Evolutionary conservation across 768 basidiomycete species (phyloP).

Genomic region (Cubamyces lactineus): DNA sequence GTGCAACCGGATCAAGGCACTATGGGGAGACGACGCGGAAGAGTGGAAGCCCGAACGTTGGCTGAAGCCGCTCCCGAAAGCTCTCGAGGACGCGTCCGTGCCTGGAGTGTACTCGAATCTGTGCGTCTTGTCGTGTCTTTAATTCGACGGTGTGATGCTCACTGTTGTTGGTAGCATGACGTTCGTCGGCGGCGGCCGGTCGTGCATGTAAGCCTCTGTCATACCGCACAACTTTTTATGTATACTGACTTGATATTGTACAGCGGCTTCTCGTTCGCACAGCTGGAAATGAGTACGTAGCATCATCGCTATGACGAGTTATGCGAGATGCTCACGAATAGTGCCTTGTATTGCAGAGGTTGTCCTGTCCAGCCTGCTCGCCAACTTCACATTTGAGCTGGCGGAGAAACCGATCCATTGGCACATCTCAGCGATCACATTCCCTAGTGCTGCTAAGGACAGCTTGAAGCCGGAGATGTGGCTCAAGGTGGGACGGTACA

Average conservation of each 20-base stretch:
- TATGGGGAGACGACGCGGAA: slow-evolving; percentile 31
- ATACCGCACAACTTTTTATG: too few species aligned
- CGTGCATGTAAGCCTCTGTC: slow-evolving; percentile 13
- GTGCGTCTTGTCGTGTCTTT: slow-evolving; percentile 6
- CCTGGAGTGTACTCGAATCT: slow-evolving; percentile 25
- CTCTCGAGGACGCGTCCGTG: slow-evolving; percentile 15
- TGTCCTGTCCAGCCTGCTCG: slow-evolving; percentile 19
- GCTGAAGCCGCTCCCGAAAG: slow-evolving; percentile 21
- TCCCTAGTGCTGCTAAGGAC: slow-evolving; percentile 22
- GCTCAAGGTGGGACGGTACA: slow-evolving; percentile 19
- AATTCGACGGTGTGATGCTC: not conserved
- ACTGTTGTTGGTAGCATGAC: slow-evolving; percentile 16
- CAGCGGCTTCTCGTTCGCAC: slow-evolving; percentile 22
- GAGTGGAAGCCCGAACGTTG: slow-evolving; percentile 32
- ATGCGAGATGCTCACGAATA: too few species aligned
- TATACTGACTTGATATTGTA: not conserved
- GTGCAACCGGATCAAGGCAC: slow-evolving; percentile 30
- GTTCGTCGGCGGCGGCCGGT: slow-evolving; percentile 15
- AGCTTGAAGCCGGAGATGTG: slow-evolving; percentile 25
- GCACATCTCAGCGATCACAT: slow-evolving; percentile 22
- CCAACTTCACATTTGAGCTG: slow-evolving; percentile 25
- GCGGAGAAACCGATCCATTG: slow-evolving; percentile 23
- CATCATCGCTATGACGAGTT: too few species aligned
- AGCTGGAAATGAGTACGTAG: slow-evolving; percentile 25
- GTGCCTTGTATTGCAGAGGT: slow-evolving; percentile 12